These are phyloP conservation scores for Friedmanniomyces simplex DNA, from an alignment of 495 filamentous ascomycete genomes.

Conservation along the genomic window DNA sequence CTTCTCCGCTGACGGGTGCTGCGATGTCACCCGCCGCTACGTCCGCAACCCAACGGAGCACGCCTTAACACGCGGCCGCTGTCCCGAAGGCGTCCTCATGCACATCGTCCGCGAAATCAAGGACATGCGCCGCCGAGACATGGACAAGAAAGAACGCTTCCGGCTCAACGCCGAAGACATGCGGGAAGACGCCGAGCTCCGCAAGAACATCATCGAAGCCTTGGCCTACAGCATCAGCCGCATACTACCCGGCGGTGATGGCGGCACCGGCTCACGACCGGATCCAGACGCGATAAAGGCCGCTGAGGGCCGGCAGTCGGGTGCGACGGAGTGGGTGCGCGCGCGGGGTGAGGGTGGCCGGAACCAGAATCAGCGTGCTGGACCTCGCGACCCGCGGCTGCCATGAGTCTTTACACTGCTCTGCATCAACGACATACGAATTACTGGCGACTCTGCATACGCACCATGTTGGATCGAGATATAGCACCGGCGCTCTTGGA, in stretches of 20 bases:
- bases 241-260: constrained; percentile 35
- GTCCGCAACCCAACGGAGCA: constrained; percentile 70
- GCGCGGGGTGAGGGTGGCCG: neutral
- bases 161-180: constrained; percentile 81
- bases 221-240: constrained; percentile 54
- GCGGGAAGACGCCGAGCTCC: constrained; percentile 74
- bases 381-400: neutral
- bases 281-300: constrained; percentile 24
- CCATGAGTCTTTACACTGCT: neutral
- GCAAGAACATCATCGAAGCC: constrained; percentile 59
- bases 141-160: constrained; percentile 69
- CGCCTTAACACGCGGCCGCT: constrained; percentile 58
- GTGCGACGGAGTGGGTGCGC: constrained; percentile 6
- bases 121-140: constrained; percentile 61
- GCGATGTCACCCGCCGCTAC: constrained; percentile 92
- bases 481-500: neutral
- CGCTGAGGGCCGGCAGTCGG: constrained; percentile 13
- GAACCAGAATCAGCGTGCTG: neutral
- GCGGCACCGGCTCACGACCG: neutral
- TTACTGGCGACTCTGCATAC: neutral
- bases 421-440: no score
- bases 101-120: constrained; percentile 87
- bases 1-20: constrained; percentile 89
- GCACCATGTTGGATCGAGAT: neutral
- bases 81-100: constrained; percentile 78